Percentiles rank a stretch among this genome's conserved stretches.
Conservation (phyloP, 257 asterid genomes). For the Ballota nigra region DNA sequence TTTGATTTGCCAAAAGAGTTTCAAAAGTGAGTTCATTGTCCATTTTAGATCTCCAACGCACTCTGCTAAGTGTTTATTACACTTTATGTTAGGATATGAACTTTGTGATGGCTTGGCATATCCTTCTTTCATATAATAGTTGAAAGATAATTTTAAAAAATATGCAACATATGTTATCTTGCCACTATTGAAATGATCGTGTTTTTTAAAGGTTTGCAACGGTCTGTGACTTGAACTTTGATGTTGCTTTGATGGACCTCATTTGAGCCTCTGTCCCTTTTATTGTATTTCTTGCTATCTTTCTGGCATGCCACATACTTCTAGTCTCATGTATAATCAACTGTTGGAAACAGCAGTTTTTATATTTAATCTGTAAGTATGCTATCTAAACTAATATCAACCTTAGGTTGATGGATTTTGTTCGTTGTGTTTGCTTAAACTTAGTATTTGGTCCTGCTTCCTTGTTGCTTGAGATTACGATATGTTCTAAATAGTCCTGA, state of each 20-base stretch:
- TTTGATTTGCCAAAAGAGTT: constrained; percentile 60
- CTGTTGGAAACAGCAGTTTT: too few relatives aligned
- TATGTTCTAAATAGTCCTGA: neutral
- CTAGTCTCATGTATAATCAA: too few relatives aligned
- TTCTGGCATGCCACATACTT: too few relatives aligned
- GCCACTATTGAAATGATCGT: neutral
- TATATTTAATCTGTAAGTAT: too few relatives aligned
- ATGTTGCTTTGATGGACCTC: too few relatives aligned
- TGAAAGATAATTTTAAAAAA: neutral
- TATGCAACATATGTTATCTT: neutral
- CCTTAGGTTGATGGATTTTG: neutral
- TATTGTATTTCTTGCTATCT: too few relatives aligned
- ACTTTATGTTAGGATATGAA: neutral
- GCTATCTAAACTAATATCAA: neutral
- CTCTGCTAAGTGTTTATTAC: neutral
- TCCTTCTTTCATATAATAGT: neutral
- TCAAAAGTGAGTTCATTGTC: constrained; percentile 54
- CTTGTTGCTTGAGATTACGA: constrained; percentile 7
- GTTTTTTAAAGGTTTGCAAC: neutral
- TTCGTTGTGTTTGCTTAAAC: neutral
- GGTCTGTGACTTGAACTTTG: too few relatives aligned
- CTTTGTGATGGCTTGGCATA: constrained; percentile 4
- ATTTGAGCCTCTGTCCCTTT: too few relatives aligned
- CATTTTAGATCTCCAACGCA: neutral
- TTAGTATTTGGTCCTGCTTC: neutral